Percentiles rank a stretch among this genome's conserved stretches.
phyloP scores from a whole-genome alignment of 192 early-diverging fungal genomes.

The Geranomyces michiganensis region DNA sequence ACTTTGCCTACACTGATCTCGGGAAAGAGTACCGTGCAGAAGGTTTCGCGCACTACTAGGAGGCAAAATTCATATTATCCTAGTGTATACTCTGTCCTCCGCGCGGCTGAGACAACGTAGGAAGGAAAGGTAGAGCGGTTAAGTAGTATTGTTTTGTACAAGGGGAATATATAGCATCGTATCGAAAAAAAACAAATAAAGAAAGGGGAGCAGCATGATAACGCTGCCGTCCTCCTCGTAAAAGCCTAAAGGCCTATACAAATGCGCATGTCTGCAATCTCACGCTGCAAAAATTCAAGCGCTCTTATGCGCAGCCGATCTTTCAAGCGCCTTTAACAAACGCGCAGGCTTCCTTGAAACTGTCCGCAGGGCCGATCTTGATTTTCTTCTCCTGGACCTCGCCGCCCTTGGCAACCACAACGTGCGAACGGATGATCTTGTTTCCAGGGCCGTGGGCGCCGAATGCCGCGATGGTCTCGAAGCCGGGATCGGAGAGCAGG shows the following conservation, averaged over 20 bases:
- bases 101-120: too few species aligned
- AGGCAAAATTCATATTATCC: background rate
- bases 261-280: too few species aligned
- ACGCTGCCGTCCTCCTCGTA: too few species aligned
- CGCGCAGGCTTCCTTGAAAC: constrained; percentile 1
- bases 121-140: too few species aligned
- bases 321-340: constrained; percentile 7
- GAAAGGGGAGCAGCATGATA: too few species aligned
- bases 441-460: constrained; percentile 12
- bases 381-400: constrained; percentile 4
- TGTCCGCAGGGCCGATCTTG: constrained; percentile 8
- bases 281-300: too few species aligned
- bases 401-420: constrained; percentile 24
- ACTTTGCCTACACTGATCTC: constrained; percentile 38
- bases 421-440: constrained; percentile 26
- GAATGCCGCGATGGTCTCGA: constrained; percentile 2
- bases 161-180: too few species aligned
- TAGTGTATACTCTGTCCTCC: too few species aligned
- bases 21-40: constrained; percentile 39
- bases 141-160: too few species aligned
- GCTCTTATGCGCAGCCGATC: background rate
- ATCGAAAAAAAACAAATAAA: too few species aligned
- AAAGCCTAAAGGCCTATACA: too few species aligned
- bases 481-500: constrained; percentile 20
- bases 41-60: constrained; percentile 41